Conservation (phyloP, 2,329 filamentous ascomycete species). For the Triangularia setosa region DNA sequence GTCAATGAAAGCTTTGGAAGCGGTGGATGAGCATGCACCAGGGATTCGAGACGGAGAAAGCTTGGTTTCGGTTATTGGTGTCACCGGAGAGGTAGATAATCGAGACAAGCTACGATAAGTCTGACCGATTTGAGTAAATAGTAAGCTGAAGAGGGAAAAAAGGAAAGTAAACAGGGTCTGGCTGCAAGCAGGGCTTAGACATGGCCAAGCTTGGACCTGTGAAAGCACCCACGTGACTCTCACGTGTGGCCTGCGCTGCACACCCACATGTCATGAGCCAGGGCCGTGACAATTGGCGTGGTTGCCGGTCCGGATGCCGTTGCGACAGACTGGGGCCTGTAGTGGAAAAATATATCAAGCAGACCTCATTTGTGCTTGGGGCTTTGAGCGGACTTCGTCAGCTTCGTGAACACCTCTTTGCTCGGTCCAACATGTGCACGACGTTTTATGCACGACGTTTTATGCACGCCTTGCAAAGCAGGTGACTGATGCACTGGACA, state of each 20-base stretch:
- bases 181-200: too few relatives aligned
- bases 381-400: conserved; percentile 6
- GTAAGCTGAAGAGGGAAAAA: too few relatives aligned
- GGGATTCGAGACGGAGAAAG: background rate
- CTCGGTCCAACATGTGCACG: background rate
- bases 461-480: background rate
- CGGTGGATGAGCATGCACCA: background rate
- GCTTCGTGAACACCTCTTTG: background rate
- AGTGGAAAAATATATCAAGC: conserved; percentile 8
- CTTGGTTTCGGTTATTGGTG: background rate
- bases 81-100: too few relatives aligned
- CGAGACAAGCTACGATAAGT: too few relatives aligned
- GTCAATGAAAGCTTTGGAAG: background rate
- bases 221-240: too few relatives aligned
- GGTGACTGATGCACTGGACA: conserved; percentile 3
- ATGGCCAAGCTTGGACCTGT: too few relatives aligned
- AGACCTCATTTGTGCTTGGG: conserved; percentile 12
- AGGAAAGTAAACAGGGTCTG: too few relatives aligned
- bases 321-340: conserved; percentile 5
- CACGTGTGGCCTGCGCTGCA: too few relatives aligned
- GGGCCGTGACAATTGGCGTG: too few relatives aligned
- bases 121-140: too few relatives aligned
- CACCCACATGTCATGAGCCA: too few relatives aligned
- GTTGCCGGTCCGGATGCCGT: background rate
- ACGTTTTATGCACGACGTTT: conserved; percentile 8